These are phyloP conservation scores for Coleophoma eucalyptorum DNA, from an alignment of 2,329 filamentous ascomycete species.

Conservation along the genomic window DNA sequence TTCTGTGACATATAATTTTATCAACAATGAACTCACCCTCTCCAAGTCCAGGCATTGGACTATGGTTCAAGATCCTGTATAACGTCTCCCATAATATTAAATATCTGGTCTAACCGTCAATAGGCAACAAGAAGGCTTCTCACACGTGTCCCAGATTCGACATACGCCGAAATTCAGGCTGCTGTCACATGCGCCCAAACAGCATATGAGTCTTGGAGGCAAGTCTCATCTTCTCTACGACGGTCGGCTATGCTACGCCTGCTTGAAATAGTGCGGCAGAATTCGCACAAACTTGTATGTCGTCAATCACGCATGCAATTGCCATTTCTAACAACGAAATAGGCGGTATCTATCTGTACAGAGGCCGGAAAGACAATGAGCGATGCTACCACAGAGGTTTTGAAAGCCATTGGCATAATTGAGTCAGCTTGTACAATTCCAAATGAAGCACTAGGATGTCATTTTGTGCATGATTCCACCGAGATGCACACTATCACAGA, in stretches of 20 bases:
- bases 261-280: neutral
- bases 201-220: constrained; percentile 9
- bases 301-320: no score
- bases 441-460: constrained; percentile 8
- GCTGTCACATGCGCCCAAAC: constrained; percentile 8
- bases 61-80: neutral
- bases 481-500: constrained; percentile 14
- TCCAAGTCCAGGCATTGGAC: neutral
- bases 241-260: constrained; percentile 1
- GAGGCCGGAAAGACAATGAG: constrained; percentile 18
- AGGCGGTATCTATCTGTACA: constrained; percentile 8
- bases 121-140: constrained; percentile 15
- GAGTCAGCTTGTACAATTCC: constrained; percentile 11
- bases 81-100: neutral
- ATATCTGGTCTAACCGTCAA: neutral
- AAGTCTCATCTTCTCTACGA: constrained; percentile 1
- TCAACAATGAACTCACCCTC: neutral
- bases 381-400: constrained; percentile 17
- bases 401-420: constrained; percentile 16
- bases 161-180: constrained; percentile 10
- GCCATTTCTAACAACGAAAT: no score
- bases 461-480: constrained; percentile 1
- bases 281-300: neutral
- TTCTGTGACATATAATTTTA: neutral
- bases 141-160: constrained; percentile 22